phyloP scores from a whole-genome alignment of 1,284 basidiomycete species.

The Apiotrichum gracile region DNA sequence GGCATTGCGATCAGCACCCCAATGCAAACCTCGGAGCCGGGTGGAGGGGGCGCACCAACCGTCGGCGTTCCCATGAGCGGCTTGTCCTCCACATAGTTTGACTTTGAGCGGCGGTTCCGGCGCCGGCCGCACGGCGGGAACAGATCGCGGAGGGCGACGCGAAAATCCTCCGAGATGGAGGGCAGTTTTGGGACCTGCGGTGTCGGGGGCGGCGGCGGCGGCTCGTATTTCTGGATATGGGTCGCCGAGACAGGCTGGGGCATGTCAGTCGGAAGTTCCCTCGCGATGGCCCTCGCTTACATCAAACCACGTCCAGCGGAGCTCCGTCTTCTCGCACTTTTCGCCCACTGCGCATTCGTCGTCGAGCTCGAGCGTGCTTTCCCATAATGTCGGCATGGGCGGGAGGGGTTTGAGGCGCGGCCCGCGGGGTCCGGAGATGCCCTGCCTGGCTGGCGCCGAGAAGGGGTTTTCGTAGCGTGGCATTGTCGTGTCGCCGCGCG shows the following conservation, averaged over 20 bases:
- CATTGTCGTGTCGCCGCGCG: slow-evolving; percentile 27
- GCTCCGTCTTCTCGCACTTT: background rate
- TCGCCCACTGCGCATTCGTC: slow-evolving; percentile 7
- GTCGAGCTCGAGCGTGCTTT: slow-evolving; percentile 29
- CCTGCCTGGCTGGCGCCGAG: background rate
- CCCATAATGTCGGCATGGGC: slow-evolving; percentile 38
- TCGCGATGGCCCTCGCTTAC: background rate
- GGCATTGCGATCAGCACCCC: slow-evolving; percentile 42
- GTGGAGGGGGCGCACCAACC: slow-evolving; percentile 10
- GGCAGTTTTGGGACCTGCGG: background rate
- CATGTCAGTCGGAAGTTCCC: background rate
- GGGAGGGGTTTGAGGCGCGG: slow-evolving; percentile 28
- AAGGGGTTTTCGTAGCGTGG: slow-evolving; percentile 21
- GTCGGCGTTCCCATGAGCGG: background rate
- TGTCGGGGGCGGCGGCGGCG: background rate
- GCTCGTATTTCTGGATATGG: slow-evolving; percentile 2
- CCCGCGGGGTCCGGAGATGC: background rate
- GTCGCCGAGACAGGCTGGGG: slow-evolving; percentile 23
- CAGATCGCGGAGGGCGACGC: slow-evolving; percentile 4
- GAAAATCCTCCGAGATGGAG: background rate
- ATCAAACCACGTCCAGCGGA: background rate
- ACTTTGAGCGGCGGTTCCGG: background rate
- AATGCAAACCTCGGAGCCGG: slow-evolving; percentile 26
- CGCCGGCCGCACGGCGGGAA: slow-evolving; percentile 2
- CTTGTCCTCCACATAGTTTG: background rate